Base-by-base conservation (phyloP, 768 basidiomycete genomes). In the Lentinula detonsa region DNA sequence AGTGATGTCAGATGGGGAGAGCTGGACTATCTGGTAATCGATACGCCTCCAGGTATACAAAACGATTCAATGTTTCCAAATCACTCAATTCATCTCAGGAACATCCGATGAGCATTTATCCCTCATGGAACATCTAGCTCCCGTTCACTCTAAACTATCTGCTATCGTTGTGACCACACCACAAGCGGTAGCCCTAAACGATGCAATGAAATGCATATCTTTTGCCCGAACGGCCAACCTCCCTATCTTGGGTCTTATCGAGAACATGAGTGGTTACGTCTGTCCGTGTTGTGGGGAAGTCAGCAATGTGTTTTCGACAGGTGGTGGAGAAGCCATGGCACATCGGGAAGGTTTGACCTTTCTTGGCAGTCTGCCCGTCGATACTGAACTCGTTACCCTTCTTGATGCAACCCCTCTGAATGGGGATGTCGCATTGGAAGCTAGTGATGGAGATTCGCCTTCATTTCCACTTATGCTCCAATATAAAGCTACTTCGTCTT, bases 31-130 rank as follows among this genome's bases (percentile, higher is more conserved):
- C 80, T 98, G 58, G 82, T 98, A 58, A 87, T 97, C 51, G 95
- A 97, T 71, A 99, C 97, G 3, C 97, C 96, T 3, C 97, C 97
- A 69, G 97, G 96, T 97, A 65, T 67, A 84, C 71, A 35, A 61
- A 51, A 28, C 45, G 28, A 28, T 28, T 42, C 6, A 16, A 16
- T 53, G 45, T 54, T 57, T 15, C 49, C 39, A 16, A 58, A 51
- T 42, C 51, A 4, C 28, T 33, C 28, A 43, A 65, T 64, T 56
- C 49, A 57, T 45, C 65, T 16, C 67, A 99, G 96, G 97, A 37
- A 99, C 97, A 43, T 98, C 97, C 21, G 97, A 99, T 76, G 97
- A 99, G 72, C 97, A 98, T 76, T 81, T 99, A 48, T 97, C 96
- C 39, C 79, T 99, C 52, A 78, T 98, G 64, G 95, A 98, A 68